Evolutionary conservation across 306 rosid genomes (phyloP), one percentile per base, ranked within the genome.

Genomic region (Myrica gale): DNA sequence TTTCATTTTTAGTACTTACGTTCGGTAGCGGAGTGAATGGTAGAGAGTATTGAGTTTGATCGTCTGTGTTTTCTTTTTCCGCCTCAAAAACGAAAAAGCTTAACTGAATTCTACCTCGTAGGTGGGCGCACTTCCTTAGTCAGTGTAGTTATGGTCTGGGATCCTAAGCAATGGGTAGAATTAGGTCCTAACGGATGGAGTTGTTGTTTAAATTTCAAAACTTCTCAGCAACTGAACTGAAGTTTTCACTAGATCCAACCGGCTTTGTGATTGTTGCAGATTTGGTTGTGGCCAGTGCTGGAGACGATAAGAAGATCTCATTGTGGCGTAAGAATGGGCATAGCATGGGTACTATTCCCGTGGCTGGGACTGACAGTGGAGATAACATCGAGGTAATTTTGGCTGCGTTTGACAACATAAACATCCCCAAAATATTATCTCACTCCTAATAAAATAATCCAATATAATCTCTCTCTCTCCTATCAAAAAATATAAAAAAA

Each of bases 201-300:
- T 8, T 50, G 7, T 53, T 19, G 21, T 41, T 11, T 62, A 42
- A 11, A 26, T 74, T 73, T 73, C 3, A 51, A 39, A 32, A 17
- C 7, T 17, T 42, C 15, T 47, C 7, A 3, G 43, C 32, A 20
- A 50, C n/a, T 9, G 46, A 69, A 47, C 21, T 6, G 44, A 3
- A 10, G 48, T 4, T 23, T 47, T 66, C 37, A 11, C 37, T 48
- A 62, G 44, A 32, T 69, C 71, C 48, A 57, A 56, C 56, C 70
- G 72, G 85, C 78, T 37, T 32, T 75, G 43, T 79, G 54, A 55
- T 78, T 73, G 8, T 56, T 47, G 60, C 84, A 96, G 99, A 96
- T 88, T 85, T 96, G 87, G 97, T 92, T 78, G 93, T 90, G 88
- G 99, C 96, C 50, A 90, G 99, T 86, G 98, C 96, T 61, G 99